Base-by-base conservation (phyloP, 2,329 filamentous ascomycete species). In the Phyllosticta citribraziliensis region DNA sequence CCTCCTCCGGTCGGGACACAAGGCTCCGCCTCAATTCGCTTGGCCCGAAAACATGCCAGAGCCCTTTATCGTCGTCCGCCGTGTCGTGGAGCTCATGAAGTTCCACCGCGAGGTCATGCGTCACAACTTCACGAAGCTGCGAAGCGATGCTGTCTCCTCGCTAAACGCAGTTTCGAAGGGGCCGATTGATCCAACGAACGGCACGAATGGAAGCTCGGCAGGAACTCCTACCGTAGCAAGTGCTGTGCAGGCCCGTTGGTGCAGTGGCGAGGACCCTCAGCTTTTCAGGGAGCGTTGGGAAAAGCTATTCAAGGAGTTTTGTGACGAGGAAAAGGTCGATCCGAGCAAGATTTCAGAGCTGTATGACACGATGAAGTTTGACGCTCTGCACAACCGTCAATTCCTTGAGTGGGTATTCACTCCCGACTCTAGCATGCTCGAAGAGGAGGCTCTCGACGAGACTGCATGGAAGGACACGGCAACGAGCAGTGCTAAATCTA, bases 281-380 rank as follows among this genome's bases (percentile, higher is more conserved):
- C 80, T 99, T 1, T 99, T 99, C 80, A 89, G 88, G 66, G 94
- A 99, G 73, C 85, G 94, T 30, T 99, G 94, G 94, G 94, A 97
- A 76, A 99, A 99, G 77, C 82, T 99, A 1, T 99, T 99, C 75
- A 85, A 87, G 55, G 94, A 99, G 71, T 99, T 99, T 69, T 94
- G 89, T 66, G 95, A 99, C 72, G 88, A 89, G 1, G 94, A 99
- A 69, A 99, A 99, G 78, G 91, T 97, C 19, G 94, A 99, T 73
- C 95, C 95, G 19, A 96, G 92, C 80, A 99, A 99, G 78, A 93
- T 99, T 64, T 97, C 91, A 5, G 94, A 99, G 76, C 82, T 99
- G 2, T 99, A 99, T 73, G 94, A 99, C 73, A 97, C 93, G 20
- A 97, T 99, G 94, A 99, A 99, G 74, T 99, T 97, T 66, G 94